A percentile compares a stretch with the other conserved stretches of the same genome.
These are phyloP conservation scores for Mortierella antarctica DNA, from an alignment of 192 early-diverging fungal genomes.

Conservation along the genomic window DNA sequence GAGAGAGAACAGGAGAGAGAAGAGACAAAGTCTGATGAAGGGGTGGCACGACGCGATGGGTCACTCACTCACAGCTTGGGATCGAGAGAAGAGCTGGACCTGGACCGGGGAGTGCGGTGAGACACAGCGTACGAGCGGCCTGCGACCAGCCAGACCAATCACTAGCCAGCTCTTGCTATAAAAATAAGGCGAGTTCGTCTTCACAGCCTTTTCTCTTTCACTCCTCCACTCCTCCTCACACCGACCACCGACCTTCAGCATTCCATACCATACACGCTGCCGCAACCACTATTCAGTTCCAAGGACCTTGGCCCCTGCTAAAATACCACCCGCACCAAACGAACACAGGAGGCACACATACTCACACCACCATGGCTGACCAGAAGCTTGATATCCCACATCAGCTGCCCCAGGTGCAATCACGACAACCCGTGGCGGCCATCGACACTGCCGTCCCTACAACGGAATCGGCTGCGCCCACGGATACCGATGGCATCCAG, in stretches of 20 bases:
- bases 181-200: no score
- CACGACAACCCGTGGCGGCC: conserved; percentile 5
- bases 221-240: neutral
- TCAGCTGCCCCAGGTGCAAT: neutral
- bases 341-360: no score
- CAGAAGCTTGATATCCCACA: conserved; percentile 1
- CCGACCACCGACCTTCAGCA: neutral
- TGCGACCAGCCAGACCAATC: no score
- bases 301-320: neutral
- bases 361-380: conserved; percentile 8
- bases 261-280: neutral
- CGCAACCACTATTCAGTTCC: neutral
- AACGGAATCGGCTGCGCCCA: neutral
- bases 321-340: neutral
- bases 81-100: no score
- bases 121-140: no score
- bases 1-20: neutral
- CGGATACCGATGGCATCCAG: neutral
- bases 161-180: no score
- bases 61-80: no score
- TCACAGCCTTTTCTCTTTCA: conserved; percentile 1
- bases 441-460: conserved; percentile 12
- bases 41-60: no score
- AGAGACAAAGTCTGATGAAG: no score
- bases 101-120: no score